A percentile compares a stretch with the other conserved stretches of the same genome.
These are phyloP conservation scores for Epithele typhae DNA, from an alignment of 768 basidiomycete genomes.

Conservation along the genomic window DNA sequence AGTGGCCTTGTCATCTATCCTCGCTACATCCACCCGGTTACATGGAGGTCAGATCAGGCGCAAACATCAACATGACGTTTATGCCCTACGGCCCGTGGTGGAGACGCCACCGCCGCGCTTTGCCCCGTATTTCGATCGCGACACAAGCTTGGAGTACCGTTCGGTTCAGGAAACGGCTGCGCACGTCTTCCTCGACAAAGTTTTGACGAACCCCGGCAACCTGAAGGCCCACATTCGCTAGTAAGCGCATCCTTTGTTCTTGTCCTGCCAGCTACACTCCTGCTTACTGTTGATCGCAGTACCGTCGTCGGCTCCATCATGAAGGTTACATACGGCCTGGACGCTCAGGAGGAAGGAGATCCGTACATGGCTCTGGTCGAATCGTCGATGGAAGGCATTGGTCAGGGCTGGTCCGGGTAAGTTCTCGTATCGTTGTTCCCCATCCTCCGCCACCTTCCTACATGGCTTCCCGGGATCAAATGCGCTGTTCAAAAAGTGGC, in stretches of 20 bases:
- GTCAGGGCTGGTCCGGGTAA: too few relatives aligned
- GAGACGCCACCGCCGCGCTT: slow-evolving; percentile 8
- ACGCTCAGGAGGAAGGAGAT: too few relatives aligned
- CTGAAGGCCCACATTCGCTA: slow-evolving; percentile 4
- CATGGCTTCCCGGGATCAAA: too few relatives aligned
- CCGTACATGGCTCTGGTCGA: too few relatives aligned
- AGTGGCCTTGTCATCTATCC: neutral
- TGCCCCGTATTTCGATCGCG: slow-evolving; percentile 3
- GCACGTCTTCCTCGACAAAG: neutral
- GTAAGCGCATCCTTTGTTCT: neutral
- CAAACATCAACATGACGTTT: neutral
- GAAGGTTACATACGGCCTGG: too few relatives aligned
- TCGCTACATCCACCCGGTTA: neutral
- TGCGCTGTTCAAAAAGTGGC: too few relatives aligned
- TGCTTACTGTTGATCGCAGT: too few relatives aligned
- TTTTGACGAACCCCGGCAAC: neutral
- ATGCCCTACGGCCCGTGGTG: slow-evolving; percentile 9
- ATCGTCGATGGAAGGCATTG: too few relatives aligned
- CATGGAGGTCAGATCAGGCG: neutral
- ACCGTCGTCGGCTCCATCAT: too few relatives aligned
- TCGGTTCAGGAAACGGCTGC: neutral
- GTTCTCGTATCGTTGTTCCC: too few relatives aligned
- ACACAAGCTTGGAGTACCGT: neutral
- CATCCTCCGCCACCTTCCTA: too few relatives aligned
- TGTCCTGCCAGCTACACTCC: too few relatives aligned